Evolutionary conservation across 2,329 filamentous ascomycete species (phyloP), one percentile per base, ranked within the genome.

Genomic region (Colletotrichum coccodes): DNA sequence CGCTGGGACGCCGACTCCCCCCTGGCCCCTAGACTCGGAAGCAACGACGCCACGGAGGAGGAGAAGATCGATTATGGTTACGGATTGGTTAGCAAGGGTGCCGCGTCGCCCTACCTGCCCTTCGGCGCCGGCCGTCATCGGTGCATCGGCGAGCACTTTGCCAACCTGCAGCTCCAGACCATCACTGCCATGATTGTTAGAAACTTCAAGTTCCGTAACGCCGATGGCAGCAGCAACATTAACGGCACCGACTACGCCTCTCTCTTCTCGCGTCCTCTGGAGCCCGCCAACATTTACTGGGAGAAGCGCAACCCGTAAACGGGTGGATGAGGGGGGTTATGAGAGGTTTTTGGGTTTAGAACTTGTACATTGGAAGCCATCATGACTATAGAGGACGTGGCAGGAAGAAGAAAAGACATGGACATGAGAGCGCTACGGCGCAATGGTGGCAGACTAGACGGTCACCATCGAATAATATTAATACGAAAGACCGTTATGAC

Each of bases 101-200:
- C 94, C 16, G 90, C 89, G 68, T 97, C 93, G 60, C 95, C 95
- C 0, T 98, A 98, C 79, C 89, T 98, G 54, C 95, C 95, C 2
- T 98, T 98, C 77, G 95, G 95, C 67, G 95, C 95, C 34, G 95
- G 95, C 47, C 87, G 95, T 73, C 95, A 98, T 82, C 88, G 95
- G 73, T 98, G 95, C 82, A 98, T 98, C 77, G 95, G 95, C 72
- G 95, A 98, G 86, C 94, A 97, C 77, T 98, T 98, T 79, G 95
- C 95, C 73, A 97, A 97, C 78, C 87, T 97, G 66, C 95, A 98
- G 83, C 85, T 98, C 71, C 92, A 95, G 78, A 94, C 94, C 50
- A 97, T 98, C 73, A 84, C 91, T 14, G 94, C 91, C 58, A 90
- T 90, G 67, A 83, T 95, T 72, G 92, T 97, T 46, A 88, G 94